phyloP scores from a whole-genome alignment of 2,329 filamentous ascomycete genomes.

The Cordyceps javanica region DNA sequence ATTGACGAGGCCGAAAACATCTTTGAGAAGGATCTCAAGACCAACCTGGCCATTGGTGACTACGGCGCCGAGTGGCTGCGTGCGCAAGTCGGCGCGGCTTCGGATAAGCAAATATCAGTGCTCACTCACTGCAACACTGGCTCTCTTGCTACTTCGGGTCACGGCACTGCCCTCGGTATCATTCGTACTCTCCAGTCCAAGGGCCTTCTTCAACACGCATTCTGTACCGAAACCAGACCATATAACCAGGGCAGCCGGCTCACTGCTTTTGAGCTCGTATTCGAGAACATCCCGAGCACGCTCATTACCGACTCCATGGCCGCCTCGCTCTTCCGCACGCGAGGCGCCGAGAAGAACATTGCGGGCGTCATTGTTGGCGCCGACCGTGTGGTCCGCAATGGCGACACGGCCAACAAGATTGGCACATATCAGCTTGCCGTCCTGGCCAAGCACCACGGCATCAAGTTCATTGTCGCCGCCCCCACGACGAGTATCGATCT shows the following conservation, averaged over 20 bases:
- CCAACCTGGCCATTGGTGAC: constrained; percentile 80
- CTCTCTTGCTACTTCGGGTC: constrained; percentile 93
- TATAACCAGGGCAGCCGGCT: constrained; percentile 97
- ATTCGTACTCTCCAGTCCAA: constrained; percentile 72
- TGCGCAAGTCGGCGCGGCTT: constrained; percentile 45
- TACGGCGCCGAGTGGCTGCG: constrained; percentile 80
- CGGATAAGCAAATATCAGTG: constrained; percentile 59
- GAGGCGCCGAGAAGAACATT: constrained; percentile 60
- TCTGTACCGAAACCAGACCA: constrained; percentile 92
- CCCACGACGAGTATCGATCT: constrained; percentile 93
- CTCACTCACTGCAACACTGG: constrained; percentile 98
- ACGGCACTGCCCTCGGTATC: constrained; percentile 91
- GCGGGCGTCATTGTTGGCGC: constrained; percentile 88
- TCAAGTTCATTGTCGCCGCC: constrained; percentile 93
- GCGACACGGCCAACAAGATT: constrained; percentile 98
- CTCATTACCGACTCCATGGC: constrained; percentile 97
- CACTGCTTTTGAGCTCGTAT: constrained; percentile 94
- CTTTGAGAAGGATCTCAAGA: constrained; percentile 76
- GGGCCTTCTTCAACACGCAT: constrained; percentile 69
- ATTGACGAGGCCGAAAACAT: constrained; percentile 79
- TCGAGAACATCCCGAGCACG: constrained; percentile 84
- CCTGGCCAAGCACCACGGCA: constrained; percentile 77
- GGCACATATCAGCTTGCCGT: constrained; percentile 91
- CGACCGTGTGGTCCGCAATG: constrained; percentile 91
- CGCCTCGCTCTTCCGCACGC: constrained; percentile 66